Evolutionary conservation across 257 asterid species (phyloP), one percentile per base, ranked within the genome.

Genomic region (Leptodermis oblonga): DNA sequence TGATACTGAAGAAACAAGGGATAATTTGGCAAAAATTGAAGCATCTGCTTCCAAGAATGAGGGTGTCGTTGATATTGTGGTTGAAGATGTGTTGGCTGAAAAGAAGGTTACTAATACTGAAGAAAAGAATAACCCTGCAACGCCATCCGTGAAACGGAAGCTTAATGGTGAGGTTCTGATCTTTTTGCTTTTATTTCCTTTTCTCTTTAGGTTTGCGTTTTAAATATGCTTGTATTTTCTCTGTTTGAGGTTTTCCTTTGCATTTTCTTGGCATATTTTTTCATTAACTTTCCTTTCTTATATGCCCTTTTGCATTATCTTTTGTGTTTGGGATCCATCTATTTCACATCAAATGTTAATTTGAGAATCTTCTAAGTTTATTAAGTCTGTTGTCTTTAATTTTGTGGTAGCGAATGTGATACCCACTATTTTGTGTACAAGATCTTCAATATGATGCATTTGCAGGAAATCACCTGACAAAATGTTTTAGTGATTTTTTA

Each of bases 141-240:
- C 45, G 45, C 48, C 81, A 69, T 79, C 86, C 0, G 79, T 54
- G 55, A 92, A 92, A 81, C 82, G 98, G 78, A 92, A 92, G 77
- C 80, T 83, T 54, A 67, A 76, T 73, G 96, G 96, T 92, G 77
- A 73, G 80, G 26, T 33, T 41, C 64, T 23, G 34, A 36, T 56
- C 18, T 46, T 59, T 76, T 73, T 65, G 11, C 25, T 20, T 66
- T 59, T 14, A 34, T 49, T 49, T 42, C 25, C 25, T n/a, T 18
- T 69, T 51, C 36, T 39, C 43, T 48, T 34, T 3, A 18, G 22
- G 17, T 51, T 69, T 65, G 52, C 55, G 43, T 64, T n/a, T 30
- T 28, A 60, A 30, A 67, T 69, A 13, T 39, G n/a, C n/a, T 22
- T 15, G 43, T 15, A 1, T 25, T 23, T 36, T 39, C 23, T 23